Percentiles rank a stretch among this genome's conserved stretches.
These are phyloP conservation scores for Dryas alaskensis DNA, from an alignment of 306 rosid species.

Conservation along the genomic window DNA sequence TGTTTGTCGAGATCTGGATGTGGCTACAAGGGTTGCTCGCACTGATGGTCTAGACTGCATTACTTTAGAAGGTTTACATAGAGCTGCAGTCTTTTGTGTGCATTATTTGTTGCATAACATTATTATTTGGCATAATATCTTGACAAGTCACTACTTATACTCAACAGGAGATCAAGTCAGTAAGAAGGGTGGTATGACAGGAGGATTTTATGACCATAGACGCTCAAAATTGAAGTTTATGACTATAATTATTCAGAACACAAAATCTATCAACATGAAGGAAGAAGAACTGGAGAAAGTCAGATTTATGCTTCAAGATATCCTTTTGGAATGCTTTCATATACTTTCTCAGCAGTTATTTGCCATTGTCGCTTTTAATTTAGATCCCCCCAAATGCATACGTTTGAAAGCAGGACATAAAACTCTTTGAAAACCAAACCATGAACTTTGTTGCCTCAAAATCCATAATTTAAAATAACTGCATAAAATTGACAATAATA, in stretches of 20 bases:
- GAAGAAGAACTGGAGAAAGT: conserved; percentile 68
- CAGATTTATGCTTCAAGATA: conserved; percentile 70
- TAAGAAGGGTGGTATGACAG: conserved; percentile 99
- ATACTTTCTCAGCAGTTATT: background rate
- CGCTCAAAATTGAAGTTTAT: conserved; percentile 85
- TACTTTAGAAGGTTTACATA: conserved; percentile 74
- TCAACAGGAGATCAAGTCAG: conserved; percentile 93
- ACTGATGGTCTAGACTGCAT: conserved; percentile 87
- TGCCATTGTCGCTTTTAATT: background rate
- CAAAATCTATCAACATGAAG: conserved; percentile 44
- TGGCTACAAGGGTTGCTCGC: conserved; percentile 91
- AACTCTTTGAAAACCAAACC: too few species aligned
- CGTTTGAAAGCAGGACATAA: too few species aligned
- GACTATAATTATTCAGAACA: conserved; percentile 57
- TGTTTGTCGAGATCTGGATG: conserved; percentile 87
- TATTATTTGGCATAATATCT: conserved; percentile 21
- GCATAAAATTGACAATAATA: too few species aligned
- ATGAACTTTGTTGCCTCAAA: too few species aligned
- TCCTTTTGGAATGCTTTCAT: conserved; percentile 50
- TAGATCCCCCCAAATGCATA: background rate
- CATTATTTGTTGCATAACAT: conserved; percentile 15
- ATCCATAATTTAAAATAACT: too few species aligned
- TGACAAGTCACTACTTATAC: conserved; percentile 26
- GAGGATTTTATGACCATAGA: conserved; percentile 96
- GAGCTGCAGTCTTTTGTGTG: conserved; percentile 19